Base-by-base conservation (phyloP, 805 yeast species). In the Millerago galiae region DNA sequence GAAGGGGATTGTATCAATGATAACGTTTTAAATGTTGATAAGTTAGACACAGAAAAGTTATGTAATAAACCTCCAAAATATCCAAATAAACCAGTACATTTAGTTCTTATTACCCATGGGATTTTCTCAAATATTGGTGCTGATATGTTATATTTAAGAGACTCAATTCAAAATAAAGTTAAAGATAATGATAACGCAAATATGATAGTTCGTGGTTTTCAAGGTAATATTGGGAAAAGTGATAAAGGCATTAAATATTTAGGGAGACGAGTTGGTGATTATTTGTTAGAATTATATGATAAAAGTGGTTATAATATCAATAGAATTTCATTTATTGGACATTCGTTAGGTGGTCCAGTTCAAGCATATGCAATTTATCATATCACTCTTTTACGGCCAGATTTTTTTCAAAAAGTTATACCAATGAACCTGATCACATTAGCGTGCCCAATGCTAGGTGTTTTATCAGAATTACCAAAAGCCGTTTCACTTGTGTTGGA, bases 351-450 rank as follows among this genome's bases (percentile, higher is more conserved):
- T 21, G 99, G 99, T 0, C 75, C 86, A 14, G 84, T 84, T 9
- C 97, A 91, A 64, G 79, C 95, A 0, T 91, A 85, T 71, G 95
- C 98, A 1, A 69, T 93, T 33, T 93, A 91, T 3, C 83, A 88
- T 57, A 72, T 93, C 5, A 43, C 70, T 12, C 58, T 65, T 8
- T 58, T 75, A 44, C 71, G 79, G 46, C 95, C 96, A 0, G 72
- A 77, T 53, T 78, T 89, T 51, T 89, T 91, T 56, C 60, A 74
- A 13, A 62, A 65, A 12, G 68, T 83, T 12, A 70, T 74, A 48
- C 96, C 97, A 0, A 71, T 81, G 15, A 85, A 88, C 59, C 87
- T 89, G 54, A 72, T 93, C 28, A 72, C 93, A 0, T 51, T 93
- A 51, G 97, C 99, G 0, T 75, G 95, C 4, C 99, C 99, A 0